Evolutionary conservation across 1,139 yeast genomes (phyloP).

Genomic region (Nadsonia commutata): DNA sequence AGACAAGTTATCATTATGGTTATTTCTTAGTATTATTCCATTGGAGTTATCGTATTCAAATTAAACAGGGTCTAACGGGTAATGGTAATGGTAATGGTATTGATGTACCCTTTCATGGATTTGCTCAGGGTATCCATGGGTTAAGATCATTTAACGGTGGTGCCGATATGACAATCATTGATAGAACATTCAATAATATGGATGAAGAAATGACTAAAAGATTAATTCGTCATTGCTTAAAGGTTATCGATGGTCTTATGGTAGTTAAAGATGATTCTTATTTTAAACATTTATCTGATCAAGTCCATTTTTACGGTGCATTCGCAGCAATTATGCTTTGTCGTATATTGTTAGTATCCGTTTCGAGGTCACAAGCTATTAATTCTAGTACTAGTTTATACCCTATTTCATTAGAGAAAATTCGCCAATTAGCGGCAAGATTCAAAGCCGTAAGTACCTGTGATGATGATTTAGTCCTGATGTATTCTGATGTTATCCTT

Average conservation of each 20-base stretch:
- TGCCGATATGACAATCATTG: background rate
- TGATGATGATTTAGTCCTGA: slow-evolving; percentile 13
- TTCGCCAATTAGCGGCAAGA: slow-evolving; percentile 11
- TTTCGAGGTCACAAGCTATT: background rate
- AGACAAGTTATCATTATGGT: slow-evolving; percentile 56
- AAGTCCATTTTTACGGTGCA: slow-evolving; percentile 43
- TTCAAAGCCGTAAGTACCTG: slow-evolving; percentile 12
- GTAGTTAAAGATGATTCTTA: slow-evolving; percentile 42
- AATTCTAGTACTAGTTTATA: background rate
- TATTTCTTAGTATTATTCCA: slow-evolving; percentile 35
- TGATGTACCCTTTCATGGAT: background rate
- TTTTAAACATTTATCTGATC: slow-evolving; percentile 57
- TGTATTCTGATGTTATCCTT: slow-evolving; percentile 14
- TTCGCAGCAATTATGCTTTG: slow-evolving; percentile 36
- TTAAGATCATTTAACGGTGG: background rate
- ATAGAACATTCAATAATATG: background rate
- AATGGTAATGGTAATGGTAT: background rate
- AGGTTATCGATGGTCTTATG: slow-evolving; percentile 29
- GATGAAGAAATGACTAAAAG: slow-evolving; percentile 10
- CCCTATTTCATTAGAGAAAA: slow-evolving; percentile 1
- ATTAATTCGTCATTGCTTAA: slow-evolving; percentile 26
- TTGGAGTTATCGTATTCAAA: slow-evolving; percentile 15
- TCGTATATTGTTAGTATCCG: slow-evolving; percentile 14
- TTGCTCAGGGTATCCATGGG: background rate
- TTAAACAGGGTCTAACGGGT: background rate